Conservation (phyloP, 2,329 filamentous ascomycete genomes). For the Alternaria viburni region DNA sequence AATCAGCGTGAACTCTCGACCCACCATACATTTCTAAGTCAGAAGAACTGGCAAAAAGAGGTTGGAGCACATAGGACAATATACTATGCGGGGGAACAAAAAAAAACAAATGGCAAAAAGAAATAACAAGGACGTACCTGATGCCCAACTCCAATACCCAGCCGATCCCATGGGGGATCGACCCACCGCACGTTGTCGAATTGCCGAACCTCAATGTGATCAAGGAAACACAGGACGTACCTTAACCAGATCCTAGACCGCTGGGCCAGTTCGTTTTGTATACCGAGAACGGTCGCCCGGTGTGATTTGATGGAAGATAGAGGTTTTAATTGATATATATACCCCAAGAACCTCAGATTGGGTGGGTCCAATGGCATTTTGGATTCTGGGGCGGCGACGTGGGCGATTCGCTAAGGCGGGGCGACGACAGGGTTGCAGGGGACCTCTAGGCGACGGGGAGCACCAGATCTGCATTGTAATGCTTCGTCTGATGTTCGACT, state of each 20-base stretch:
- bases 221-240: neutral
- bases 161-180: neutral
- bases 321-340: neutral
- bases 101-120: neutral
- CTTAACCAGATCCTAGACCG: neutral
- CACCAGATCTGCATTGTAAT: neutral
- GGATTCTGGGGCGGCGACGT: neutral
- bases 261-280: neutral
- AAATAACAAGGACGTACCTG: neutral
- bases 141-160: neutral
- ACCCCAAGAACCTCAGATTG: neutral
- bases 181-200: neutral
- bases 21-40: neutral
- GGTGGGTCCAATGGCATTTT: neutral
- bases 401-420: slow-evolving; percentile 1
- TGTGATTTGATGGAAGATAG: neutral
- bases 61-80: too few species aligned
- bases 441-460: neutral
- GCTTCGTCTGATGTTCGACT: neutral
- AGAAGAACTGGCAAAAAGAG: neutral
- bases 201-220: neutral
- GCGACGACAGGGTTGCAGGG: neutral
- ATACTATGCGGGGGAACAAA: too few species aligned
- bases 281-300: neutral
- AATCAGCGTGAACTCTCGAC: neutral